Base-by-base conservation (phyloP, 208 protist species). In the Leptomonas seymouri region DNA sequence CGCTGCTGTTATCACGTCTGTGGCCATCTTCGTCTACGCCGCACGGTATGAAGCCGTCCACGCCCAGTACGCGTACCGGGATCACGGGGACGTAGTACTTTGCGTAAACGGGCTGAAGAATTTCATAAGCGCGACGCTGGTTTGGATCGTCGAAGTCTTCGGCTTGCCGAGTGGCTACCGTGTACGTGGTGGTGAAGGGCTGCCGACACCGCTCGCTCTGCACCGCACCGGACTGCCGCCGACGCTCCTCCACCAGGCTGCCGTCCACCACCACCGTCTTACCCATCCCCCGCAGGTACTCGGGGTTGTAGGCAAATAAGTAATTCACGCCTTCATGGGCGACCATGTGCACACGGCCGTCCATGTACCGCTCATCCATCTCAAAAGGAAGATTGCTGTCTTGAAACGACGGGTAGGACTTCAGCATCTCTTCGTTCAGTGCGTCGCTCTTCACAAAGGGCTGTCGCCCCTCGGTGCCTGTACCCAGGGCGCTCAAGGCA, bases 311-410 rank as follows among this genome's bases (percentile, higher is more conserved):
- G 25, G 81, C 81, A n/a, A 86, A 85, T 16, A 85, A 34, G 76
- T 85, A 87, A 18, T 87, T 68, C 36, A 81, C 72, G 42, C 78
- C 85, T 18, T 80, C 69, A 30, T 85, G 64, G 55, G 79, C 81
- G 36, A 87, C 78, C 27, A 90, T 66, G 60, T 90, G 85, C 16
- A 90, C 44, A 15, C 72, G 67, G 25, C 81, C 78, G 54, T 87
- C 81, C 64, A 72, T 72, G 73, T 83, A 82, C 16, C 21, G 20
- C 25, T 60, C 54, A 8, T 78, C 70, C 30, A 31, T n/a, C 55
- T 78, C 71, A 50, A 85, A 85, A 20, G 64, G 64, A 23, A 70
- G 64, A 2, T 39, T 15, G 4, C 30, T 15, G 30, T 44, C 54
- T 14, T 60, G 51, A 30, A 70, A 70, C 42, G 23, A 20, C 20